A percentile compares a stretch with the other conserved stretches of the same genome.
These are phyloP conservation scores for Aspergillus pseudoterreus DNA, from an alignment of 2,329 filamentous ascomycete genomes.

Conservation along the genomic window DNA sequence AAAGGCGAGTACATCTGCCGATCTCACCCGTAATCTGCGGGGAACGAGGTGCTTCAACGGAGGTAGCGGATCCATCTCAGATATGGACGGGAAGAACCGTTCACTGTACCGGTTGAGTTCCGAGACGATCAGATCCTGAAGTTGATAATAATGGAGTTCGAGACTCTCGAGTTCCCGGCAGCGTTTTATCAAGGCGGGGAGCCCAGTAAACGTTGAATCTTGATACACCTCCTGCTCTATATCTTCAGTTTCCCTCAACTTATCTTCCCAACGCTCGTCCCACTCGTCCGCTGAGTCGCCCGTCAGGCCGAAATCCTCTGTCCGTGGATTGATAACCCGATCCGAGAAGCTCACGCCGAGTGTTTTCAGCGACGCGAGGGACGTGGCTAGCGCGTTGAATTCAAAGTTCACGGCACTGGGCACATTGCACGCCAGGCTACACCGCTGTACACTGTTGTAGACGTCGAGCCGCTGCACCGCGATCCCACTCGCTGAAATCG, in stretches of 20 bases:
- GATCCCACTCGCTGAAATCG: constrained; percentile 1
- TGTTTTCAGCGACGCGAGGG: constrained; percentile 1
- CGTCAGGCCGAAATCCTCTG: not conserved
- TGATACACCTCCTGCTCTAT: not conserved
- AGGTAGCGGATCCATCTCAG: not conserved
- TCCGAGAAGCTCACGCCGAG: constrained; percentile 5
- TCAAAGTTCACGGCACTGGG: not conserved
- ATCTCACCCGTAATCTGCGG: not conserved
- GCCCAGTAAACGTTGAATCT: constrained; percentile 1
- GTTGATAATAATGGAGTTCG: constrained; percentile 4
- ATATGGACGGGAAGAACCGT: constrained; percentile 2
- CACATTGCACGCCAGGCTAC: constrained; percentile 6
- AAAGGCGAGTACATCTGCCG: constrained; percentile 4
- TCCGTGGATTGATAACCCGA: not conserved
- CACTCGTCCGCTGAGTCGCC: constrained; percentile 3
- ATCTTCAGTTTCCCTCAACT: not conserved
- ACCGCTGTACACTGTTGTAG: not conserved
- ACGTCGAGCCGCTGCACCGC: not conserved
- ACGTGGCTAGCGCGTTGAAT: not conserved
- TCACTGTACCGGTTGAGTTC: not conserved
- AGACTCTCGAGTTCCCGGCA: constrained; percentile 1
- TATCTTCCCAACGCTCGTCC: not conserved
- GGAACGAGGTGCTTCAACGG: not conserved
- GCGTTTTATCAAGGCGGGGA: not conserved
- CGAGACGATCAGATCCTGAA: not conserved